A percentile compares a stretch with the other conserved stretches of the same genome.
Evolutionary conservation across 371 early-diverging fungal genomes (phyloP).

Genomic region (Syncephalastrum monosporum): DNA sequence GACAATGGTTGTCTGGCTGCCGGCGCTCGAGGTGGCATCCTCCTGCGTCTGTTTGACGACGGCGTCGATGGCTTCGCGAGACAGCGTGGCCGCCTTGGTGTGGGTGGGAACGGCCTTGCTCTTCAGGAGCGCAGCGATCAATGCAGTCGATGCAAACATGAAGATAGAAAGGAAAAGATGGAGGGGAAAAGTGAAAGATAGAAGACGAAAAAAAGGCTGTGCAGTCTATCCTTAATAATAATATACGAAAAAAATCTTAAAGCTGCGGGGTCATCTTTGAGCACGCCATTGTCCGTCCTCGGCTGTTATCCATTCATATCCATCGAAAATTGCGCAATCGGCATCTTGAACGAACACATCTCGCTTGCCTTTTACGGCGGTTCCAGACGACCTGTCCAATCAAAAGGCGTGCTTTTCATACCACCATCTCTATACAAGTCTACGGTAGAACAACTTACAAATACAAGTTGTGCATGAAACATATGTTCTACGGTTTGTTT

Average conservation of each 20-base stretch:
- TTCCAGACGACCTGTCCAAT: too few species aligned
- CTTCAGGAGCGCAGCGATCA: slow-evolving; percentile 27
- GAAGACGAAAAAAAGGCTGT: slow-evolving; percentile 2
- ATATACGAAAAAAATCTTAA: background rate
- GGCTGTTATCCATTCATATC: slow-evolving; percentile 15
- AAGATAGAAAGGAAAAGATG: background rate
- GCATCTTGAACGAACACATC: background rate
- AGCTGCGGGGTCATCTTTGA: background rate
- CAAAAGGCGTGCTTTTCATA: too few species aligned
- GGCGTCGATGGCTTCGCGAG: slow-evolving; percentile 24
- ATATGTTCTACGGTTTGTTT: too few species aligned
- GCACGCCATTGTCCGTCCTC: slow-evolving; percentile 14
- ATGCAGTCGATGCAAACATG: slow-evolving; percentile 29
- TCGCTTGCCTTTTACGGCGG: slow-evolving; percentile 4
- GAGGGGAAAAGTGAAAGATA: slow-evolving; percentile 8
- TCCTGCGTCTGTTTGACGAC: slow-evolving; percentile 26
- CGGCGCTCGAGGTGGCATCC: slow-evolving; percentile 37
- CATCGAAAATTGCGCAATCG: slow-evolving; percentile 19
- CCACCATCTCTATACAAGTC: too few species aligned
- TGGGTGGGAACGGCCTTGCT: slow-evolving; percentile 14
- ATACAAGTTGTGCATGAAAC: too few species aligned
- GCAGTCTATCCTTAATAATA: background rate
- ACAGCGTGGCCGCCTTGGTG: slow-evolving; percentile 6
- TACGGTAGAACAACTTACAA: too few species aligned
- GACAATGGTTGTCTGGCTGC: slow-evolving; percentile 47